A percentile compares a stretch with the other conserved stretches of the same genome.
These are phyloP conservation scores for Xylaria flabelliformis DNA, from an alignment of 495 filamentous ascomycete species.

Conservation along the genomic window DNA sequence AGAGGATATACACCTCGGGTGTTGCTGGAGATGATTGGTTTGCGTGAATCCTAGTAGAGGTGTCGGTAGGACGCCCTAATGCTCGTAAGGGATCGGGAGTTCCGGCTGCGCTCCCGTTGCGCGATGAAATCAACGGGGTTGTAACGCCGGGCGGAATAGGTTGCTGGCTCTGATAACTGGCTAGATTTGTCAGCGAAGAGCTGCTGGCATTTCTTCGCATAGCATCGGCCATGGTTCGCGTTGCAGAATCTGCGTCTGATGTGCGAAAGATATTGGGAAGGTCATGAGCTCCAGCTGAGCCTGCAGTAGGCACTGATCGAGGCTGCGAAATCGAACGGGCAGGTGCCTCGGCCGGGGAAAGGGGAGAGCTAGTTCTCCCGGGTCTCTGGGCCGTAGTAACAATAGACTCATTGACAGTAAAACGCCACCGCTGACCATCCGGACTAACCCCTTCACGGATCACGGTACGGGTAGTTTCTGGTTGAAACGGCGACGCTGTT, in stretches of 20 bases:
- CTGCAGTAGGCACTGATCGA: conserved; percentile 25
- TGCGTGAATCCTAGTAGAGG: conserved; percentile 22
- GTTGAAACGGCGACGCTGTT: conserved; percentile 31
- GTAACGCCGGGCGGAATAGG: conserved; percentile 51
- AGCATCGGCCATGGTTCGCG: conserved; percentile 49
- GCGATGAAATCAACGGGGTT: conserved; percentile 47
- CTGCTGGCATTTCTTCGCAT: conserved; percentile 58
- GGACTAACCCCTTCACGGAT: conserved; percentile 39
- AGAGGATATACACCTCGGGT: conserved; percentile 66
- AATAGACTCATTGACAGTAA: conserved; percentile 39
- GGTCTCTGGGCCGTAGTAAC: conserved; percentile 15
- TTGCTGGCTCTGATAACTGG: conserved; percentile 38
- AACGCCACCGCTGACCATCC: conserved; percentile 42
- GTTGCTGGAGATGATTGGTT: conserved; percentile 35
- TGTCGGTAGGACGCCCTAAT: conserved; percentile 31
- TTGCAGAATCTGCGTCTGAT: conserved; percentile 50
- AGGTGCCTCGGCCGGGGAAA: conserved; percentile 17
- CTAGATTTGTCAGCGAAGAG: conserved; percentile 45
- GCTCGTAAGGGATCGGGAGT: conserved; percentile 50
- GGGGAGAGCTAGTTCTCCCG: conserved; percentile 32
- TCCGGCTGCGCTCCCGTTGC: conserved; percentile 46
- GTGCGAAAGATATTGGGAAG: conserved; percentile 50
- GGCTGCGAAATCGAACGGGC: conserved; percentile 21
- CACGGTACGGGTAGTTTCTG: conserved; percentile 27
- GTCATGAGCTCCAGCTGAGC: conserved; percentile 41